Percentiles rank a stretch among this genome's conserved stretches.
phyloP scores from a whole-genome alignment of 164 flowering plant genomes.

The Aristolochia contorta region DNA sequence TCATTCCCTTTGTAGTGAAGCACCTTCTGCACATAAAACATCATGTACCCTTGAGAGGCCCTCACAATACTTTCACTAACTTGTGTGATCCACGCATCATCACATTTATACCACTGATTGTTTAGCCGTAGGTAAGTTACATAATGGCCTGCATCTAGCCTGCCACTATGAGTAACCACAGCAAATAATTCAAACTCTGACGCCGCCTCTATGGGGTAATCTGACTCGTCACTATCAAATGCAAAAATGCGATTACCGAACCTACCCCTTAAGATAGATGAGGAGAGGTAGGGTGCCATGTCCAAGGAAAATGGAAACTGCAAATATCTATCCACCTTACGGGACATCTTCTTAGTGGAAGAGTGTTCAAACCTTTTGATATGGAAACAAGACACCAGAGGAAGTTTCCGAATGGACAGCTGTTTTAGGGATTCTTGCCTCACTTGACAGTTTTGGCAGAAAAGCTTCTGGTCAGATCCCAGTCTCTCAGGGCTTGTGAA shows the following conservation, averaged over 20 bases:
- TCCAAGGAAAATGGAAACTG: constrained; percentile 84
- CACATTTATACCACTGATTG: constrained; percentile 87
- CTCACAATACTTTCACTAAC: constrained; percentile 66
- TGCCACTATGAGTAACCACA: constrained; percentile 75
- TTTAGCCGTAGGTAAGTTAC: constrained; percentile 63
- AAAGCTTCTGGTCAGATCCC: constrained; percentile 77
- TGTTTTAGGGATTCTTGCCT: constrained; percentile 88
- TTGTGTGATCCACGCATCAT: constrained; percentile 81
- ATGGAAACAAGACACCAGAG: constrained; percentile 83
- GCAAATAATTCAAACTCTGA: constrained; percentile 91
- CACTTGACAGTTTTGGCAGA: constrained; percentile 79
- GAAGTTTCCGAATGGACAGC: constrained; percentile 84
- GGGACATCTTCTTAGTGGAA: constrained; percentile 56
- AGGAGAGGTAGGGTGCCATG: constrained; percentile 84
- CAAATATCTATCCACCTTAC: constrained; percentile 72
- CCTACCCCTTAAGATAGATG: constrained; percentile 70
- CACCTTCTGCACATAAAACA: constrained; percentile 78
- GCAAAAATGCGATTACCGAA: constrained; percentile 67
- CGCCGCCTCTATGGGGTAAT: constrained; percentile 36
- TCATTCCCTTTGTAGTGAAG: constrained; percentile 58
- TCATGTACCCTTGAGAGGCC: constrained; percentile 80
- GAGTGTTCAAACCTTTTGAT: constrained; percentile 95
- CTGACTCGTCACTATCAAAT: constrained; percentile 53
- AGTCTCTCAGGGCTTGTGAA: constrained; percentile 76
- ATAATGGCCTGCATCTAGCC: constrained; percentile 80